These are phyloP conservation scores for Alnus glutinosa DNA, from an alignment of 306 rosid genomes.

Conservation along the genomic window DNA sequence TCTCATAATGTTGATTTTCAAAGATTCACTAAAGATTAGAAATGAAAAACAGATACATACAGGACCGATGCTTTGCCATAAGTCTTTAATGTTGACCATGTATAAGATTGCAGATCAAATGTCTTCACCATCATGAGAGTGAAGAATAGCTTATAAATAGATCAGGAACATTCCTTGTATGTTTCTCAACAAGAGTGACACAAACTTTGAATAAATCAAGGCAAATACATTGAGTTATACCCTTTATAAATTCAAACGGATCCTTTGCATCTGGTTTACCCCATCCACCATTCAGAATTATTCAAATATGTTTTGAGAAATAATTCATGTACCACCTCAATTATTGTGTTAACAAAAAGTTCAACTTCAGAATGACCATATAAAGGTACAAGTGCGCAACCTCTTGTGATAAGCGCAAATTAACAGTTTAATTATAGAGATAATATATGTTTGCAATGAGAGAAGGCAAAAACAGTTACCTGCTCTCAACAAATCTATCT, in stretches of 20 bases:
- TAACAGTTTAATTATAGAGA: too few species aligned
- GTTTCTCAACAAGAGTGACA: neutral
- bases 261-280: conserved; percentile 49
- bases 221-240: conserved; percentile 35
- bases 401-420: too few species aligned
- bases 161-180: neutral
- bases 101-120: conserved; percentile 65
- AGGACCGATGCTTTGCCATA: conserved; percentile 71
- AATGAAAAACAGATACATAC: conserved; percentile 42
- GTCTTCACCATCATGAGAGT: conserved; percentile 55
- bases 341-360: neutral
- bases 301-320: neutral
- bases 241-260: conserved; percentile 75
- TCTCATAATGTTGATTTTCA: neutral
- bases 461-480: conserved; percentile 43
- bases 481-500: conserved; percentile 93
- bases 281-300: neutral
- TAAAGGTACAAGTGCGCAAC: neutral
- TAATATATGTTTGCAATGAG: neutral
- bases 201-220: conserved; percentile 21
- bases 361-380: neutral
- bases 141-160: conserved; percentile 7
- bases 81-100: conserved; percentile 81
- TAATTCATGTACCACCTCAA: neutral
- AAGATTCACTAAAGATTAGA: conserved; percentile 17